Conservation (phyloP, 441 rosid species). For the Pelargonium myrrhifolium region DNA sequence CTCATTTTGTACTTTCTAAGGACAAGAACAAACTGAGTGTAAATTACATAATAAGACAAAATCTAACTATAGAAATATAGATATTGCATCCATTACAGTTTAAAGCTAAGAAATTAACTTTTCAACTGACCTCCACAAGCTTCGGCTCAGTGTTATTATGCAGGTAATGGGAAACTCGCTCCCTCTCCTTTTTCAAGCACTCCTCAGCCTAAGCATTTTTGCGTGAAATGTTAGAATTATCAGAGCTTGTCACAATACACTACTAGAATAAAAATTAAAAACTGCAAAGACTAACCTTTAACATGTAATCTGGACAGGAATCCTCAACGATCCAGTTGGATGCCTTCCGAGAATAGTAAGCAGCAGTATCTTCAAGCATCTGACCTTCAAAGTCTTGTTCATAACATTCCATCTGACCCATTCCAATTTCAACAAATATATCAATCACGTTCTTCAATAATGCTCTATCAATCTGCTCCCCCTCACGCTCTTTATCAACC, state of each 20-base stretch:
- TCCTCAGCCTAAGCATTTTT: constrained; percentile 28
- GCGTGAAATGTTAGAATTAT: background rate
- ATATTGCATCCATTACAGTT: background rate
- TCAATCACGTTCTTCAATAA: constrained; percentile 41
- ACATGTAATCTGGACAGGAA: constrained; percentile 43
- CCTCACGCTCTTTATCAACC: constrained; percentile 47
- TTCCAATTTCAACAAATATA: constrained; percentile 45
- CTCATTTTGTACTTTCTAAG: constrained; percentile 36
- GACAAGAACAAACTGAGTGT: background rate
- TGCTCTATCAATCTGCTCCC: constrained; percentile 42
- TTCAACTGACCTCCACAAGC: constrained; percentile 34
- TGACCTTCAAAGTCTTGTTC: constrained; percentile 38
- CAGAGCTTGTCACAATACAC: background rate
- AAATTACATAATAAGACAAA: background rate
- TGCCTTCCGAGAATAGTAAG: constrained; percentile 43
- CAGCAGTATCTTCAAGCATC: constrained; percentile 39
- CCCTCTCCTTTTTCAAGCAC: constrained; percentile 41
- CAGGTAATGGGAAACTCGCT: constrained; percentile 38
- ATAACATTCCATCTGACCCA: constrained; percentile 35
- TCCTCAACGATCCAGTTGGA: constrained; percentile 41
- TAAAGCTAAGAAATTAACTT: background rate
- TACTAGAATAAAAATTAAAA: background rate
- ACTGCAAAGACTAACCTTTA: constrained; percentile 26
- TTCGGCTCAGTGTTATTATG: constrained; percentile 41
- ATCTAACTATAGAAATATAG: background rate